phyloP scores from a whole-genome alignment of 139 green algal genomes.

The Closterium sp. region DNA sequence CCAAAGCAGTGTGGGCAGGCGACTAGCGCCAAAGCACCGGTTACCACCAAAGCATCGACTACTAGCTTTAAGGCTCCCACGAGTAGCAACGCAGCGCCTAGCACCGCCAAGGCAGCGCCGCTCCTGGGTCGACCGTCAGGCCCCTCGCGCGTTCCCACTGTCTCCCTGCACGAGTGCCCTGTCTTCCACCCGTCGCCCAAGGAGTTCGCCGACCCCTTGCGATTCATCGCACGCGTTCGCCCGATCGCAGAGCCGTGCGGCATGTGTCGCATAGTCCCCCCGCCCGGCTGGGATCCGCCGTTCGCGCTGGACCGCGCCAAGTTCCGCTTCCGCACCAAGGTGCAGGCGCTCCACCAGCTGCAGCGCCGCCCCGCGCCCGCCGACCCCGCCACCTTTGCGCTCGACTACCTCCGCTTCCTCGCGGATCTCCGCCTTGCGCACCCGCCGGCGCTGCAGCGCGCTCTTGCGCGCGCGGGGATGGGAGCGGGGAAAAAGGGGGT shows the following conservation, averaged over 20 bases:
- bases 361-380: conserved; percentile 55
- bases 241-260: conserved; percentile 67
- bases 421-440: background rate
- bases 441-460: background rate
- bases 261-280: conserved; percentile 85
- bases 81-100: background rate
- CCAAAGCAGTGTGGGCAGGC: background rate
- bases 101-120: background rate
- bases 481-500: background rate
- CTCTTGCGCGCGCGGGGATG: background rate
- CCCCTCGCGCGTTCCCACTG: background rate
- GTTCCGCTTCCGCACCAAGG: conserved; percentile 69
- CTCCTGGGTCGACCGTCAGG: background rate
- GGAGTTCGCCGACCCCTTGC: conserved; percentile 74
- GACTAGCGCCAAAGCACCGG: background rate
- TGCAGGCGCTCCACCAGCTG: conserved; percentile 82
- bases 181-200: conserved; percentile 47
- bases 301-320: conserved; percentile 64
- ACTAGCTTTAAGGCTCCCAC: too few species aligned
- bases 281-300: conserved; percentile 64
- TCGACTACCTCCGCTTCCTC: conserved; percentile 66
- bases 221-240: conserved; percentile 69
- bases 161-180: conserved; percentile 19
- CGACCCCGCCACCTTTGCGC: conserved; percentile 57
- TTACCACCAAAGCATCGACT: background rate